phyloP scores from a whole-genome alignment of 2,329 filamentous ascomycete genomes.

The Beauveria asiatica region DNA sequence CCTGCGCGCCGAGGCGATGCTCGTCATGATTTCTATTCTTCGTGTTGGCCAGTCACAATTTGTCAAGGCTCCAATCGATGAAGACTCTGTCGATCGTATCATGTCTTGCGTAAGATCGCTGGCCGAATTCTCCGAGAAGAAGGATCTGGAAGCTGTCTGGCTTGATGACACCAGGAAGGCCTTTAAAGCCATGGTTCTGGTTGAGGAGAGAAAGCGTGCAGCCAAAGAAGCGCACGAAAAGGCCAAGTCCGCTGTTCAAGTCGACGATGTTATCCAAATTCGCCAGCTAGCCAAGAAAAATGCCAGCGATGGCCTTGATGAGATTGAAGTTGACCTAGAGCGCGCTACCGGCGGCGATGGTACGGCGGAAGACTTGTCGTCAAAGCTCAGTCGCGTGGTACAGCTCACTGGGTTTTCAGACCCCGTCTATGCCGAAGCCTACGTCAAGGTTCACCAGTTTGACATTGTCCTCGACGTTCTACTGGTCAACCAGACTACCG shows the following conservation, averaged over 20 bases:
- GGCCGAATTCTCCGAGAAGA: conserved; percentile 80
- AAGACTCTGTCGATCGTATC: conserved; percentile 95
- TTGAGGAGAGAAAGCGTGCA: conserved; percentile 95
- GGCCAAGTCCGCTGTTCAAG: conserved; percentile 87
- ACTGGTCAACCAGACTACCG: conserved; percentile 92
- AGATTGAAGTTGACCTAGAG: conserved; percentile 83
- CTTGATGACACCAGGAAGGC: conserved; percentile 90
- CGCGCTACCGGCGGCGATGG: conserved; percentile 89
- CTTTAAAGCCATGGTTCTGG: conserved; percentile 93
- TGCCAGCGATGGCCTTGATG: conserved; percentile 68
- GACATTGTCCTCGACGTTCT: conserved; percentile 96
- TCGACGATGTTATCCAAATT: conserved; percentile 90
- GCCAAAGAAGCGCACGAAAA: conserved; percentile 88
- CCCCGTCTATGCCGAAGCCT: conserved; percentile 96
- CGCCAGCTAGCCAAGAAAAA: conserved; percentile 92
- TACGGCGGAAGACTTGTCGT: conserved; percentile 74
- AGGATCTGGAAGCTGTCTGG: conserved; percentile 87
- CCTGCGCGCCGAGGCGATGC: conserved; percentile 91
- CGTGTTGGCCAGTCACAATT: conserved; percentile 98
- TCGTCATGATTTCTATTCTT: conserved; percentile 99
- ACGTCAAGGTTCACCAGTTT: conserved; percentile 97
- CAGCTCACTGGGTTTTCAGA: conserved; percentile 98
- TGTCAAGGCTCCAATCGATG: conserved; percentile 92
- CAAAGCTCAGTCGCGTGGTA: conserved; percentile 91
- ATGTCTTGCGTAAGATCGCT: conserved; percentile 95